Evolutionary conservation across 164 flowering plant species (phyloP).

Genomic region (Tetrastigma voinierianum): DNA sequence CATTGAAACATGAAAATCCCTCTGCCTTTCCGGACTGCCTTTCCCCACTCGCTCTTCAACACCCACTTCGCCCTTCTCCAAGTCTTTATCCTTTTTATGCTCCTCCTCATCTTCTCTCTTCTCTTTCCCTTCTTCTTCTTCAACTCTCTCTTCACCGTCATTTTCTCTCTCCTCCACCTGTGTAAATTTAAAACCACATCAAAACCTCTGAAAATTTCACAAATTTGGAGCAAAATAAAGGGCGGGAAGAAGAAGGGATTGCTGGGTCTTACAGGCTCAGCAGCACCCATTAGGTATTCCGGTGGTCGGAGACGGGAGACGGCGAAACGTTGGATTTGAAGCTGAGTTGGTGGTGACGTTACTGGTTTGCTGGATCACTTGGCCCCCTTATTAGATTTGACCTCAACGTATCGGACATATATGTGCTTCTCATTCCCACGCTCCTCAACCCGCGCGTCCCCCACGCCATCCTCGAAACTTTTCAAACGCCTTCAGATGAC

Average conservation of each 20-base stretch:
- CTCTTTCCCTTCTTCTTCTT: constrained; percentile 10
- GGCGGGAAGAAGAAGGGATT: not conserved
- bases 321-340: not conserved
- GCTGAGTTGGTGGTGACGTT: no score
- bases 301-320: not conserved
- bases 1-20: constrained; percentile 27
- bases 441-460: no score
- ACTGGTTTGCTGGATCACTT: no score
- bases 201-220: not conserved
- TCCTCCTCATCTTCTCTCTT: constrained; percentile 11
- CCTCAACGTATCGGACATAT: no score
- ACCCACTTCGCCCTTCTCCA: constrained; percentile 32
- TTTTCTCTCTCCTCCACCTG: constrained; percentile 16
- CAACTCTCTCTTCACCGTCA: constrained; percentile 2
- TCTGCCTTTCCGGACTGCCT: not conserved
- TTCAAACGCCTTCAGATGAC: no score
- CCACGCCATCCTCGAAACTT: no score
- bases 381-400: no score
- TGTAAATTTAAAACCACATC: not conserved
- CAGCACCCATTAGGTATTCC: constrained; percentile 5
- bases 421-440: no score
- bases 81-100: constrained; percentile 8
- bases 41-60: constrained; percentile 7
- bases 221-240: not conserved
- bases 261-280: constrained; percentile 3